Evolutionary conservation across 139 green algal genomes (phyloP).

Genomic region (Edaphochlamys debaryana): DNA sequence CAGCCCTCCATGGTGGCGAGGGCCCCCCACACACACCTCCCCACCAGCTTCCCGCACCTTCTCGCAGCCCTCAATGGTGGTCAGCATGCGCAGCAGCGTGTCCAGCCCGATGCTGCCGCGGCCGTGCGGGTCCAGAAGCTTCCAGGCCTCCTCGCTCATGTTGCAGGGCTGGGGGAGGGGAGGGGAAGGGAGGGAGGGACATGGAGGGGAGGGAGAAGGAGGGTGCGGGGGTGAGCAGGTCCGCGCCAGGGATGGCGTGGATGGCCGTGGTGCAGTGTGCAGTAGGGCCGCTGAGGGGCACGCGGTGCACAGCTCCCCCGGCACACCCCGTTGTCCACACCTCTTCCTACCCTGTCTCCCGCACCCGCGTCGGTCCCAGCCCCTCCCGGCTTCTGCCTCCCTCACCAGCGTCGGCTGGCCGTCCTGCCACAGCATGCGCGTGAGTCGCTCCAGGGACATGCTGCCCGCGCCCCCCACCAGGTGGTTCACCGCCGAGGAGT

Average conservation of each 20-base stretch:
- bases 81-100: constrained; percentile 17
- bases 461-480: neutral
- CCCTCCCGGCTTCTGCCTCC: neutral
- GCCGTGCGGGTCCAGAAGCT: constrained; percentile 9
- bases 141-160: constrained; percentile 1
- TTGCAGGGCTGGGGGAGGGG: constrained; percentile 26
- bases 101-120: constrained; percentile 12
- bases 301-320: too few species aligned
- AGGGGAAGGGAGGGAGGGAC: too few species aligned
- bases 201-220: neutral
- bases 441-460: constrained; percentile 8
- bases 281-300: too few species aligned
- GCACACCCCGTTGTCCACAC: too few species aligned
- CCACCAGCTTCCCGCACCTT: neutral
- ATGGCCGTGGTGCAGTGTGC: too few species aligned
- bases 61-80: constrained; percentile 7
- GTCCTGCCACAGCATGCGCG: neutral
- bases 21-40: neutral
- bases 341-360: too few species aligned
- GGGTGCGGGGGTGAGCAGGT: neutral
- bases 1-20: too few species aligned
- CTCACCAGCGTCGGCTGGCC: neutral
- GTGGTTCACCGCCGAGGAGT: neutral
- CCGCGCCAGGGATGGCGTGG: too few species aligned
- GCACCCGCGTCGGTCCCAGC: too few species aligned